A percentile compares a stretch with the other conserved stretches of the same genome.
phyloP scores from a whole-genome alignment of 306 rosid genomes.

The Sicyos edulis region DNA sequence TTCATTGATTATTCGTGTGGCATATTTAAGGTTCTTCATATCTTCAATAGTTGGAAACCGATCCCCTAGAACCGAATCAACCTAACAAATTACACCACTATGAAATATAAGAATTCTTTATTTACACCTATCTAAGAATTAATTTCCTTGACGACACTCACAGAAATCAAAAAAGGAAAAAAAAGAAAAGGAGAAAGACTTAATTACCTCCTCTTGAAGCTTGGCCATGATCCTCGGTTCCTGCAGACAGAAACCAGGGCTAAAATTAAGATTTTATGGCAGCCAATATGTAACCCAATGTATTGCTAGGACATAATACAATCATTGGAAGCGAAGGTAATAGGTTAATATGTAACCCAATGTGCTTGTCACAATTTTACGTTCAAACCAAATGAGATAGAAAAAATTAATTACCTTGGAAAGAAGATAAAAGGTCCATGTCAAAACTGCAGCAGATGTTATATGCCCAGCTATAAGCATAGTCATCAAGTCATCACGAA shows the following conservation, averaged over 20 bases:
- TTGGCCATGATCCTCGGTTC: constrained; percentile 74
- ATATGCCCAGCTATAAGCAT: constrained; percentile 99
- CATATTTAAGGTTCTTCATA: constrained; percentile 82
- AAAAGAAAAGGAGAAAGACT: constrained; percentile 6
- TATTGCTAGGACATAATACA: background rate
- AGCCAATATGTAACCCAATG: background rate
- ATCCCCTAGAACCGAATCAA: constrained; percentile 78
- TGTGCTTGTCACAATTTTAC: background rate
- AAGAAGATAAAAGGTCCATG: constrained; percentile 95
- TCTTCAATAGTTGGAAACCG: constrained; percentile 83
- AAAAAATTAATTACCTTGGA: constrained; percentile 46
- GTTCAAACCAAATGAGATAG: background rate
- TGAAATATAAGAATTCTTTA: background rate
- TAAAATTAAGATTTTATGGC: constrained; percentile 17
- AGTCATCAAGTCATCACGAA: constrained; percentile 97
- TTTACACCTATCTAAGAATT: too few species aligned
- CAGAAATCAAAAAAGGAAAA: too few species aligned
- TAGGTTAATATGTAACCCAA: background rate
- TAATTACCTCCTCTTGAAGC: constrained; percentile 87
- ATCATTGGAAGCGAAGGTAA: background rate
- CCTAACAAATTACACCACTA: constrained; percentile 34
- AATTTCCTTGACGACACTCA: too few species aligned
- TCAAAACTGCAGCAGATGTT: constrained; percentile 95
- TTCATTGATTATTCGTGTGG: constrained; percentile 96
- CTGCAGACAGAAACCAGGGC: constrained; percentile 39